Conservation (phyloP, 192 early-diverging fungal species). For the Backusella macrospora region DNA sequence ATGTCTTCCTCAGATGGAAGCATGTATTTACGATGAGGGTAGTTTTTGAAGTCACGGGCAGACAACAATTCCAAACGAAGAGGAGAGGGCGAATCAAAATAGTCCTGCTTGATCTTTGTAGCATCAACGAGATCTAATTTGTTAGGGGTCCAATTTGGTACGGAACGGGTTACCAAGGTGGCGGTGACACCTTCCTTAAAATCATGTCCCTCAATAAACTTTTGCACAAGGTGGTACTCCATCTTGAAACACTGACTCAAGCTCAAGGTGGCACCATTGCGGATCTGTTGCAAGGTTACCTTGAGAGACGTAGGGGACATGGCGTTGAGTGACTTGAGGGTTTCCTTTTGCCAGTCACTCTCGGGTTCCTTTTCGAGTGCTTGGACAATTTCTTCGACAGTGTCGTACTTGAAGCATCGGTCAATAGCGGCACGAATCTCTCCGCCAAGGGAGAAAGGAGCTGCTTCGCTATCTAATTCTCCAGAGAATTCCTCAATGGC, state of each 20-base stretch:
- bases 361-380: conserved; percentile 75
- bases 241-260: conserved; percentile 84
- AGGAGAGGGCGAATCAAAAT: conserved; percentile 52
- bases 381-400: conserved; percentile 80
- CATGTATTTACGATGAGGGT: conserved; percentile 62
- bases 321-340: conserved; percentile 60
- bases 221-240: conserved; percentile 83
- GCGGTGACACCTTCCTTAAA: conserved; percentile 90
- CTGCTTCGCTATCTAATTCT: conserved; percentile 46
- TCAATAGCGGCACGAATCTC: conserved; percentile 72
- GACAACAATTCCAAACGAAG: conserved; percentile 45
- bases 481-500: conserved; percentile 92
- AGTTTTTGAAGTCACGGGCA: conserved; percentile 47
- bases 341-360: conserved; percentile 68
- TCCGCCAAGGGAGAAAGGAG: conserved; percentile 46
- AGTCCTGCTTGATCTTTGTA: conserved; percentile 51
- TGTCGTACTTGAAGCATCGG: conserved; percentile 79
- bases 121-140: conserved; percentile 55
- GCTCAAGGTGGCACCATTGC: conserved; percentile 63
- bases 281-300: conserved; percentile 84
- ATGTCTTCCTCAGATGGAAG: conserved; percentile 74
- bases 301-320: conserved; percentile 90
- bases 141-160: conserved; percentile 76
- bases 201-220: conserved; percentile 76
- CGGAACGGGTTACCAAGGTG: conserved; percentile 69